These are phyloP conservation scores for Saccharomyces pastorianus DNA, from an alignment of 1,139 yeast species.

Conservation along the genomic window DNA sequence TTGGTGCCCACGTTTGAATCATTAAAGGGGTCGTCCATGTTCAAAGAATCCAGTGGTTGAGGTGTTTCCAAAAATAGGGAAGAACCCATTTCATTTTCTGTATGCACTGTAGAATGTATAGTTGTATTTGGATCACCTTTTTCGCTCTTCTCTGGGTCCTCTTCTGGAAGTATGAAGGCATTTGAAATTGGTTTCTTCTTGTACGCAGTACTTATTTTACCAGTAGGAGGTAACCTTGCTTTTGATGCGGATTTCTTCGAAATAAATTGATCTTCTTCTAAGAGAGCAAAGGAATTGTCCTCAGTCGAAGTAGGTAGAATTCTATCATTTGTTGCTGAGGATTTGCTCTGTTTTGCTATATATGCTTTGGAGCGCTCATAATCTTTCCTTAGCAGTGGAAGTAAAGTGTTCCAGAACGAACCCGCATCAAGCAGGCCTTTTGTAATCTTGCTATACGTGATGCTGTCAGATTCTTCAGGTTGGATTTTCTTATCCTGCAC, in stretches of 20 bases:
- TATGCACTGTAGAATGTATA: background rate
- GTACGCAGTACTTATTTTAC: constrained; percentile 58
- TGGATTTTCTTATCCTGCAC: constrained; percentile 45
- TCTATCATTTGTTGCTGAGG: constrained; percentile 28
- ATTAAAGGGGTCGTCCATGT: background rate
- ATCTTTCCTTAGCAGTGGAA: constrained; percentile 48
- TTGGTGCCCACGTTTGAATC: background rate
- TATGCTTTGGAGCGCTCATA: constrained; percentile 43
- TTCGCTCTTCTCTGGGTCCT: constrained; percentile 8
- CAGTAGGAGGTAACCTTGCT: constrained; percentile 89
- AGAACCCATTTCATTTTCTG: background rate
- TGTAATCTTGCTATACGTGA: constrained; percentile 40
- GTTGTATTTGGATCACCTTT: background rate
- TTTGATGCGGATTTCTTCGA: constrained; percentile 63
- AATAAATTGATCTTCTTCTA: constrained; percentile 79
- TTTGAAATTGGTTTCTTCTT: constrained; percentile 55
- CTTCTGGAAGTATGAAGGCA: constrained; percentile 43
- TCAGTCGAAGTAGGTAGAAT: constrained; percentile 36
- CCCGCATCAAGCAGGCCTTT: constrained; percentile 51
- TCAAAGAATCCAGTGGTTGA: background rate
- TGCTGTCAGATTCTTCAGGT: constrained; percentile 55
- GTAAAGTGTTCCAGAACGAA: constrained; percentile 39
- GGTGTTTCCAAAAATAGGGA: background rate
- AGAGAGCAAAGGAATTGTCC: constrained; percentile 33
- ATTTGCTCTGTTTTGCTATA: constrained; percentile 44